These are phyloP conservation scores for Begonia loranthoides DNA, from an alignment of 306 rosid genomes.

Conservation along the genomic window DNA sequence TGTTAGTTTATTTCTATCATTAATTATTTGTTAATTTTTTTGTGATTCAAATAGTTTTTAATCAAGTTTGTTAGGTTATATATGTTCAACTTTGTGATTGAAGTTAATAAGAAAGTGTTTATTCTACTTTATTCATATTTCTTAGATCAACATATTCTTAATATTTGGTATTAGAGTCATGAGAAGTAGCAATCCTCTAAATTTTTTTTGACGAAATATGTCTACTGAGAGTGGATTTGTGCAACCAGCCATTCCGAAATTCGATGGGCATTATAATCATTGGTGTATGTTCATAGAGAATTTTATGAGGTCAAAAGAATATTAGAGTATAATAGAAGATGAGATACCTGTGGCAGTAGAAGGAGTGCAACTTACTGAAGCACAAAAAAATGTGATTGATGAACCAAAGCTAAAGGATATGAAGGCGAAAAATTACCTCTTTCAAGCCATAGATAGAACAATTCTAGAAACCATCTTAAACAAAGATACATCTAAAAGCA, in stretches of 20 bases:
- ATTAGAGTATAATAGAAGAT: neutral
- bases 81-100: too few relatives aligned
- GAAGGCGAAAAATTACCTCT: neutral
- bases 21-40: too few relatives aligned
- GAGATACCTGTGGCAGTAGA: neutral
- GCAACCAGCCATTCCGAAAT: neutral
- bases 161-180: neutral
- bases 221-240: neutral
- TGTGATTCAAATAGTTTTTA: too few relatives aligned
- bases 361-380: neutral
- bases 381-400: neutral
- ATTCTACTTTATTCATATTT: too few relatives aligned
- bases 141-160: too few relatives aligned
- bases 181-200: neutral
- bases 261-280: neutral
- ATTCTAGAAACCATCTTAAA: neutral
- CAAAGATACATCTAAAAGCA: neutral
- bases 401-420: neutral
- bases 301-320: neutral
- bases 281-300: neutral
- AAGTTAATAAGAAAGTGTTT: too few relatives aligned
- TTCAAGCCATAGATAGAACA: neutral
- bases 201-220: neutral
- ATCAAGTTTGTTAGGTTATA: too few relatives aligned
- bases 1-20: too few relatives aligned